Percentiles rank a stretch among this genome's conserved stretches.
Conservation (phyloP, 148 eudicot genomes). For the Dianthus caryophyllus region DNA sequence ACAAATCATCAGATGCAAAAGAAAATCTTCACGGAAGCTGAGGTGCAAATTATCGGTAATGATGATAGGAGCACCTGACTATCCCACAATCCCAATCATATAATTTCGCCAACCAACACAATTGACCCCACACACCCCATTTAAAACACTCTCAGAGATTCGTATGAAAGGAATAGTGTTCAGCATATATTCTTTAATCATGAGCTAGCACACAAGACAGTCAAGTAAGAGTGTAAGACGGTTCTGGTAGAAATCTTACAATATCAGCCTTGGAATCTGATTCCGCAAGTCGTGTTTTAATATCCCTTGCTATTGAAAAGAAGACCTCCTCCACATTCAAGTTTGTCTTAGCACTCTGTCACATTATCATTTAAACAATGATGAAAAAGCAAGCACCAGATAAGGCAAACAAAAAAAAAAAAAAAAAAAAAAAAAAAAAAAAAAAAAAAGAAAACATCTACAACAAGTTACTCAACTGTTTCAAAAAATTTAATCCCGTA, state of each 20-base stretch:
- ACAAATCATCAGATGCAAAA: too few species aligned
- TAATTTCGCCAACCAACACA: background rate
- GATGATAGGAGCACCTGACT: too few species aligned
- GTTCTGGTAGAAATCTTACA: constrained; percentile 29
- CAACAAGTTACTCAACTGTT: constrained; percentile 53
- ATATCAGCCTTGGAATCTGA: constrained; percentile 60
- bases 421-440: too few species aligned
- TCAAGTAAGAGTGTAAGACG: too few species aligned
- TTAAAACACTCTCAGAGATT: background rate
- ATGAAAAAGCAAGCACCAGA: constrained; percentile 4
- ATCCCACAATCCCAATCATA: background rate
- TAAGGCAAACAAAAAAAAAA: too few species aligned
- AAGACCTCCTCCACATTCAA: constrained; percentile 85
- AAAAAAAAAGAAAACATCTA: background rate
- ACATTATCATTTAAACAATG: constrained; percentile 17
- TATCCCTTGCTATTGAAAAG: constrained; percentile 80
- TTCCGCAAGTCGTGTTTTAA: constrained; percentile 79
- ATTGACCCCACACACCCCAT: background rate
- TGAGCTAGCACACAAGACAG: constrained; percentile 4
- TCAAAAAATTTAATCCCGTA: constrained; percentile 79
- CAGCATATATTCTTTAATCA: background rate
- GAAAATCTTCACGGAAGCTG: too few species aligned
- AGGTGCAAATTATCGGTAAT: too few species aligned
- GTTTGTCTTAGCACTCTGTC: constrained; percentile 92
- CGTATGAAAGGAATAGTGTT: background rate